A percentile compares a stretch with the other conserved stretches of the same genome.
Conservation (phyloP, 148 eudicot genomes). For the Arctostaphylos glauca region DNA sequence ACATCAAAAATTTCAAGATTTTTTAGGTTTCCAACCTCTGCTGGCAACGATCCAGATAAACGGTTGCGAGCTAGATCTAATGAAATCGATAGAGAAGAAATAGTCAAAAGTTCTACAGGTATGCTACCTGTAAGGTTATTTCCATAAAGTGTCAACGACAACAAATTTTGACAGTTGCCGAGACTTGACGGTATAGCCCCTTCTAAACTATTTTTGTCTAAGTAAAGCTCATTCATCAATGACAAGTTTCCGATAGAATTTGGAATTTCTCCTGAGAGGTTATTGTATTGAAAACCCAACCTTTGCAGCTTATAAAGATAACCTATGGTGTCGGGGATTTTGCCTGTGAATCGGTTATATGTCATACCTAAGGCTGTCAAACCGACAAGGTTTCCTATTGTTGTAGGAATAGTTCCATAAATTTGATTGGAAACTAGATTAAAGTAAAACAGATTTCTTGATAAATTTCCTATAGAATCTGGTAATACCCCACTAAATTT, state of each 20-base stretch:
- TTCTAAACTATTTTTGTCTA: not conserved
- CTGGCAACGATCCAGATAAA: slow-evolving; percentile 1
- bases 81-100: not conserved
- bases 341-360: slow-evolving; percentile 2
- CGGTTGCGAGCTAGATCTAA: slow-evolving; percentile 4
- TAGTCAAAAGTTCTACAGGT: not conserved
- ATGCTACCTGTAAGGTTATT: slow-evolving; percentile 18
- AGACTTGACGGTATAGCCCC: slow-evolving; percentile 10
- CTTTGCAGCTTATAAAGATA: not conserved
- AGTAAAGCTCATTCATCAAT: not conserved
- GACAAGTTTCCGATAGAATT: slow-evolving; percentile 16
- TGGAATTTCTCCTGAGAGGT: slow-evolving; percentile 12
- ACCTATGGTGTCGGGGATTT: slow-evolving; percentile 3
- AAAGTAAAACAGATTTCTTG: not conserved
- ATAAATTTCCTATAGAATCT: slow-evolving; percentile 9
- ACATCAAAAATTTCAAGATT: not conserved
- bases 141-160: not conserved
- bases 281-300: not conserved
- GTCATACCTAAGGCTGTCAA: not conserved
- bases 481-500: not conserved
- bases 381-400: slow-evolving; percentile 5
- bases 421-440: not conserved
- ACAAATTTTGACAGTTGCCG: not conserved
- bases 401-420: slow-evolving; percentile 8
- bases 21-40: not conserved